Evolutionary conservation across 768 basidiomycete genomes (phyloP).

Genomic region (Suillus hirtellus): DNA sequence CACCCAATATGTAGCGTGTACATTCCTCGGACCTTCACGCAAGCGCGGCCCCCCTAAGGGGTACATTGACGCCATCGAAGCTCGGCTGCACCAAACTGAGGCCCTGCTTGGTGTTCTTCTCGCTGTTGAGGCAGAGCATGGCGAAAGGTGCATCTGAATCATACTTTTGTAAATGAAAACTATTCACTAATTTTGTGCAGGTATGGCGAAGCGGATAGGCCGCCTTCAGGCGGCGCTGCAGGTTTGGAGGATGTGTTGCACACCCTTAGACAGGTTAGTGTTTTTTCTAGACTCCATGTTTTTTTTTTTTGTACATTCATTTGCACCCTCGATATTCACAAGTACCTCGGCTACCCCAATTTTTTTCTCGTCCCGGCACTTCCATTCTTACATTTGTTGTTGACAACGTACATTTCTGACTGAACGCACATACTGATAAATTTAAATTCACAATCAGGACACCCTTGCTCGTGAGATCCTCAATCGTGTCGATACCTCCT

Average conservation of each 20-base stretch:
- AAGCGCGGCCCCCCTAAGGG: slow-evolving; percentile 91
- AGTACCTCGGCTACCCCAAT: too few species aligned
- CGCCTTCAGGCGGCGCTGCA: not conserved
- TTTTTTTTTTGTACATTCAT: not conserved
- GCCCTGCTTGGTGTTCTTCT: slow-evolving; percentile 84
- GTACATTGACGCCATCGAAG: slow-evolving; percentile 94
- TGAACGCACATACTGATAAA: not conserved
- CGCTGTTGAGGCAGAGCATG: slow-evolving; percentile 37
- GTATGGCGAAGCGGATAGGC: slow-evolving; percentile 15
- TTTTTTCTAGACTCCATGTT: not conserved
- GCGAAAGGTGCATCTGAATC: slow-evolving; percentile 37
- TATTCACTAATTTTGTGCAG: not conserved
- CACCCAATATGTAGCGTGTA: slow-evolving; percentile 52
- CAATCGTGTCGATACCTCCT: slow-evolving; percentile 75
- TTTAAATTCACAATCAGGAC: slow-evolving; percentile 49
- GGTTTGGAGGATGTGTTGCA: slow-evolving; percentile 39
- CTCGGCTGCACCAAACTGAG: slow-evolving; percentile 87
- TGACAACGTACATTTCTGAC: not conserved
- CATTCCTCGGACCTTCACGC: slow-evolving; percentile 76
- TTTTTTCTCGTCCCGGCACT: not conserved
- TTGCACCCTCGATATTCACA: not conserved
- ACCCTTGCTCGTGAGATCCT: slow-evolving; percentile 79
- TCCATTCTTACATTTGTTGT: slow-evolving; percentile 4
- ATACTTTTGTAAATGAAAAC: too few species aligned
- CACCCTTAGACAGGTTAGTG: slow-evolving; percentile 52